A percentile compares a stretch with the other conserved stretches of the same genome.
Evolutionary conservation across 768 basidiomycete species (phyloP).

Genomic region (Russula sp.): DNA sequence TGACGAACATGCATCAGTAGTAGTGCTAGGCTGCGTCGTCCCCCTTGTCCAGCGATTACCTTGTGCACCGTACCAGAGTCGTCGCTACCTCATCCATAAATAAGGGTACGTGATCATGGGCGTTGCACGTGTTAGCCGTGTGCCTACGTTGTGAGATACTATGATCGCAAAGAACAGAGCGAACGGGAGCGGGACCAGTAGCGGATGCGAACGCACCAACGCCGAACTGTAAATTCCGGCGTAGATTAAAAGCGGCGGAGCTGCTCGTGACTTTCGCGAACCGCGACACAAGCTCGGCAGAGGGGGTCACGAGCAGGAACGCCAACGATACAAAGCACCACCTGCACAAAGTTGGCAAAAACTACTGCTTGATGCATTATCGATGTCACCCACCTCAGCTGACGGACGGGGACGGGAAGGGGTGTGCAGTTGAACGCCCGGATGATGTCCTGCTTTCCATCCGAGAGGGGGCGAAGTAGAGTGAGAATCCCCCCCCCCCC

Average conservation of each 20-base stretch:
- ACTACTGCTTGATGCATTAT: not conserved
- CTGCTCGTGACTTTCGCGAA: slow-evolving; percentile 41
- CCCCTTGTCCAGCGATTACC: not conserved
- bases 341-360: slow-evolving; percentile 43
- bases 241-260: slow-evolving; percentile 38
- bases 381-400: not conserved
- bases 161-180: not conserved
- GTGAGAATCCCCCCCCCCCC: not conserved
- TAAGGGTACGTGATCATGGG: slow-evolving; percentile 3
- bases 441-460: slow-evolving; percentile 41
- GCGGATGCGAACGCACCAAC: not conserved
- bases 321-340: slow-evolving; percentile 43
- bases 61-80: not conserved
- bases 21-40: too few species aligned
- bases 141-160: not conserved
- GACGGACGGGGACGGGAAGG: not conserved
- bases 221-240: slow-evolving; percentile 32
- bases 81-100: slow-evolving; percentile 2
- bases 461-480: slow-evolving; percentile 3
- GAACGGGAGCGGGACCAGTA: not conserved
- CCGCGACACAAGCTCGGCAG: slow-evolving; percentile 49
- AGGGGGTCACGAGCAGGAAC: slow-evolving; percentile 49
- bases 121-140: slow-evolving; percentile 1
- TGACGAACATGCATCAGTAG: too few species aligned
- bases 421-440: slow-evolving; percentile 47